Evolutionary conservation across 768 basidiomycete genomes (phyloP).

Genomic region (Melanogaster broomeanus): DNA sequence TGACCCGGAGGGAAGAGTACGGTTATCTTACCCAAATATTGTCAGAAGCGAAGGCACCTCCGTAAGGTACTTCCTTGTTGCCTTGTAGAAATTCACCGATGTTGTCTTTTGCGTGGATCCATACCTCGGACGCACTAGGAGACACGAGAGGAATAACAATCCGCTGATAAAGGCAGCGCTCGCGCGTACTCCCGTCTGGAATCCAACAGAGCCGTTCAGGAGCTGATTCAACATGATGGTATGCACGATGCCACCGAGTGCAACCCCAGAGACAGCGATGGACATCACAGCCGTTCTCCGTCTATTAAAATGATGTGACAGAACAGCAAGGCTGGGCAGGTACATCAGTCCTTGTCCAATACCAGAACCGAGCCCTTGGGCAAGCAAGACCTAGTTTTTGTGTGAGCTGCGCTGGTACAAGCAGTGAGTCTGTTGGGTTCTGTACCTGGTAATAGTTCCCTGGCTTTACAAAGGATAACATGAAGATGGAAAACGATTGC

Average conservation of each 20-base stretch:
- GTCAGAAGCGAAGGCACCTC: slow-evolving; percentile 26
- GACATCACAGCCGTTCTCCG: slow-evolving; percentile 46
- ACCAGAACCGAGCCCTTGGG: slow-evolving; percentile 46
- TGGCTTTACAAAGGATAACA: slow-evolving; percentile 38
- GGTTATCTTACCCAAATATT: slow-evolving; percentile 20
- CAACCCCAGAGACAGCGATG: slow-evolving; percentile 46
- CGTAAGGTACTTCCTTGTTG: slow-evolving; percentile 21
- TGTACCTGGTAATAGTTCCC: slow-evolving; percentile 38
- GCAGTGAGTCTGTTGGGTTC: background rate
- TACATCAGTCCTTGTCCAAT: slow-evolving; percentile 46
- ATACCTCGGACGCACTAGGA: slow-evolving; percentile 38
- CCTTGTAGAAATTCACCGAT: slow-evolving; percentile 14
- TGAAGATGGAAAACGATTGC: slow-evolving; percentile 34
- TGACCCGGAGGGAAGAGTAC: background rate
- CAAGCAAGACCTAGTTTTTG: slow-evolving; percentile 38
- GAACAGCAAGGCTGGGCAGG: slow-evolving; percentile 42
- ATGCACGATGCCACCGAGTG: slow-evolving; percentile 55
- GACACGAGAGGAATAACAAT: slow-evolving; percentile 39
- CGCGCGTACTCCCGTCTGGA: slow-evolving; percentile 38
- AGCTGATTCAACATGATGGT: slow-evolving; percentile 61
- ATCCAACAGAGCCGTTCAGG: slow-evolving; percentile 45
- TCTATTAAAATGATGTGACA: slow-evolving; percentile 47
- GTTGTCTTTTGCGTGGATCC: background rate
- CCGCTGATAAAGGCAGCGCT: slow-evolving; percentile 41
- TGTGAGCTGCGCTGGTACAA: background rate